Evolutionary conservation across 139 green algal genomes (phyloP), one percentile per base, ranked within the genome.

Genomic region (Edaphochlamys debaryana): DNA sequence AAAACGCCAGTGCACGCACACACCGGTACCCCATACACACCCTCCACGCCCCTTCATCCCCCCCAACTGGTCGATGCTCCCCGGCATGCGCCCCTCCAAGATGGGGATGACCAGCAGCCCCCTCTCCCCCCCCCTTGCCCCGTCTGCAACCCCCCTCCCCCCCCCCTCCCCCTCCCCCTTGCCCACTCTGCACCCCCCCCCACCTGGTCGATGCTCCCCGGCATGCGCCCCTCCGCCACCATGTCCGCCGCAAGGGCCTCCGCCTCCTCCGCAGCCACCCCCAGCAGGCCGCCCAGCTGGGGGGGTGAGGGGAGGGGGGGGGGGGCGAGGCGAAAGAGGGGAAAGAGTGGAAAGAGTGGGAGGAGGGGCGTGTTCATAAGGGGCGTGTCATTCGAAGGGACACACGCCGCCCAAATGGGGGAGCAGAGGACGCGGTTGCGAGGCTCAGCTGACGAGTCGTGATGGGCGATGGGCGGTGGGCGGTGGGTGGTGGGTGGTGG

Each of bases 231-330:
- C 73, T 98, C 96, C 17, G 72, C 70, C 56, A 98, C 92, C 96
- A 98, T 98, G 41, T 94, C 91, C 23, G 91, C 87, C 6, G 95
- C 96, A 17, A 95, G 90, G 37, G 81, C 77, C 91, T 99, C 97
- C 1, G 97, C 97, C 66, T 92, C 90, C 76, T 91, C 88, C 0
- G 87, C 69, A 0, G 80, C 60, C 32, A 98, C 93, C 0, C 94
- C 95, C 68, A 99, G 88, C 80, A 99, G 89, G 27, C 86, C 79
- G 0, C 95, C 97, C 74, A 99, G 93, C 92, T 99, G 94, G 48
- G 90, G 84, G 8, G 29, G 50, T 42, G n/a, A 22, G 30, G 63
- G 25, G n/a, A 17, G 72, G 36, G 7, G 27, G 23, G 52, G 72
- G 5, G 23, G 36, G 54, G 71, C 19, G 50, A 68, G 36, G 50